Conservation (phyloP, 2,329 filamentous ascomycete species). For the Fusarium hostae region DNA sequence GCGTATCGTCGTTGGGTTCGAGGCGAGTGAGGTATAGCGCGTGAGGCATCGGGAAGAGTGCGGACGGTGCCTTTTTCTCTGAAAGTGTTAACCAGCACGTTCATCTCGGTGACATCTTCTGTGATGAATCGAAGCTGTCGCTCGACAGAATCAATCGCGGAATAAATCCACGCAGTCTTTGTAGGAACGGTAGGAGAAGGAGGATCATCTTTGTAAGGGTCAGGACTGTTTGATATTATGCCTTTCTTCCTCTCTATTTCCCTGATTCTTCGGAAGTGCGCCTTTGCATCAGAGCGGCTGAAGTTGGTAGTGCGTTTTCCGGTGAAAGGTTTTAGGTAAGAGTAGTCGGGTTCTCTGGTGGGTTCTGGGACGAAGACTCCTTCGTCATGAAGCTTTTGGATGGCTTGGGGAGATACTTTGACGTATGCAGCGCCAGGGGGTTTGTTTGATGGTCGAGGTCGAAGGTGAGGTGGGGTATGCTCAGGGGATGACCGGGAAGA, state of each 20-base stretch:
- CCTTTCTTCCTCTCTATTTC: neutral
- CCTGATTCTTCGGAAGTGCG: neutral
- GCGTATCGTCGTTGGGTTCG: conserved; percentile 1
- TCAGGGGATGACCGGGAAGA: neutral
- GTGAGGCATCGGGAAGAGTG: neutral
- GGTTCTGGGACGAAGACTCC: conserved; percentile 1
- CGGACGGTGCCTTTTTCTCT: neutral
- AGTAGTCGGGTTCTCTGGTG: conserved; percentile 12
- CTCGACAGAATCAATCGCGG: conserved; percentile 12
- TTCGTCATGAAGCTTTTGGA: conserved; percentile 8
- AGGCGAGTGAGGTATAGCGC: neutral
- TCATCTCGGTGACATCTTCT: neutral
- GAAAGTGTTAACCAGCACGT: conserved; percentile 2
- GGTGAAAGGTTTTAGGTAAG: neutral
- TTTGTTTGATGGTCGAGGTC: conserved; percentile 7
- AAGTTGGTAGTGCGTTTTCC: neutral
- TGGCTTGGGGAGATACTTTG: conserved; percentile 24
- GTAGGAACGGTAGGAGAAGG: neutral
- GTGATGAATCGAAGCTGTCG: neutral
- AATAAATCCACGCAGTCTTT: conserved; percentile 14
- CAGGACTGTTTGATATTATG: neutral
- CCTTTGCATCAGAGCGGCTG: neutral
- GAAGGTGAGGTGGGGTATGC: neutral
- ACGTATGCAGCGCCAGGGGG: conserved; percentile 26
- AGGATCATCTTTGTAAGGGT: neutral